These are phyloP conservation scores for Clonostachys byssicola DNA, from an alignment of 2,329 filamentous ascomycete genomes.

Conservation along the genomic window DNA sequence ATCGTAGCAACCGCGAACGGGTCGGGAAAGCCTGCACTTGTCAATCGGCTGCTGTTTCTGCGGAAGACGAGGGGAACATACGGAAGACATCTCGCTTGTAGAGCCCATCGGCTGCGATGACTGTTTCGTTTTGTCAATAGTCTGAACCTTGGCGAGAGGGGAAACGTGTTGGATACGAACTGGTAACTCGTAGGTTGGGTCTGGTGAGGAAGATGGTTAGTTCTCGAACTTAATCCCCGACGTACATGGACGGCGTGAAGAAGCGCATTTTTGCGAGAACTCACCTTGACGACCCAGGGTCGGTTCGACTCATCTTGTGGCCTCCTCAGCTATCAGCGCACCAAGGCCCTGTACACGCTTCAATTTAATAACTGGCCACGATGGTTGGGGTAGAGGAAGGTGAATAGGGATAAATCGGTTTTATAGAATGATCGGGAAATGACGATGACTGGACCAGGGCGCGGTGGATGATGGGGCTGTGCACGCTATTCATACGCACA, in stretches of 20 bases:
- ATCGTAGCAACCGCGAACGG: constrained; percentile 96
- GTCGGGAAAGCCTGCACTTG: constrained; percentile 80
- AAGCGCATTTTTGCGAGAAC: not conserved
- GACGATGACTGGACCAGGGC: no score
- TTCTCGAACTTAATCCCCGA: not conserved
- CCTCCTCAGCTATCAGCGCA: not conserved
- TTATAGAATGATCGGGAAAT: no score
- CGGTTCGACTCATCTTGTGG: not conserved
- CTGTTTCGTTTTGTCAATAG: constrained; percentile 49
- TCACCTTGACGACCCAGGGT: constrained; percentile 1
- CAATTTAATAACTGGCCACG: not conserved
- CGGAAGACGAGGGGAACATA: constrained; percentile 45
- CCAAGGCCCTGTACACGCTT: not conserved
- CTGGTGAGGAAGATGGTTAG: constrained; percentile 41
- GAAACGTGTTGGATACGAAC: constrained; percentile 46
- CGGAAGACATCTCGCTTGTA: constrained; percentile 99
- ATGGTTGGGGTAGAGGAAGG: no score
- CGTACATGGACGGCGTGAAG: no score
- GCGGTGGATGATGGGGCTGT: no score
- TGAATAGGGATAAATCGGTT: no score
- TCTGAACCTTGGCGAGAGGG: constrained; percentile 4
- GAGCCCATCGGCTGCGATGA: constrained; percentile 96
- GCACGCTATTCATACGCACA: no score
- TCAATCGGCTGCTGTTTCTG: not conserved
- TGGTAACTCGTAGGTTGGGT: constrained; percentile 89